Conservation (phyloP, 2,329 filamentous ascomycete species). For the Neospermospora avenae region DNA sequence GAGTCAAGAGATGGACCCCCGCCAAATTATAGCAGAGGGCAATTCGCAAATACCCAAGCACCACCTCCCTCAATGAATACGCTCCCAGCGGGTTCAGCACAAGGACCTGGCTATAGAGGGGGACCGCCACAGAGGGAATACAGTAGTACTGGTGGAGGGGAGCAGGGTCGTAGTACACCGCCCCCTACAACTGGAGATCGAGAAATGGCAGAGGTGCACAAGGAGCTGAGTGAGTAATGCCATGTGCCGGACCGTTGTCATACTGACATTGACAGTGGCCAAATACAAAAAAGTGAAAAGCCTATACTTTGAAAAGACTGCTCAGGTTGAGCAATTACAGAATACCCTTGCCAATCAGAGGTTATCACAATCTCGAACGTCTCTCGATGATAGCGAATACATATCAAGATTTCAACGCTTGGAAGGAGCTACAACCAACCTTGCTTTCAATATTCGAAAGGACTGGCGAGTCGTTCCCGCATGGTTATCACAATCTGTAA, state of each 20-base stretch:
- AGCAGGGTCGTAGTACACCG: conserved; percentile 47
- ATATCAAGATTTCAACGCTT: conserved; percentile 82
- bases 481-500: conserved; percentile 79
- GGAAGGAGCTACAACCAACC: conserved; percentile 89
- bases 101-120: conserved; percentile 33
- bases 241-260: neutral
- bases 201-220: conserved; percentile 39
- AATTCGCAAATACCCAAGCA: conserved; percentile 25
- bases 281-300: conserved; percentile 99
- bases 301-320: conserved; percentile 90
- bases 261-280: conserved; percentile 54
- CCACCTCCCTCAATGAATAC: conserved; percentile 29
- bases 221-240: conserved; percentile 39
- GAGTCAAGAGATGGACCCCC: conserved; percentile 31
- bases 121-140: conserved; percentile 35
- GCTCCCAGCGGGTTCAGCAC: conserved; percentile 18
- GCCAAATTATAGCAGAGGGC: conserved; percentile 30
- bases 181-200: conserved; percentile 36
- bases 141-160: conserved; percentile 28
- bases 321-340: conserved; percentile 89
- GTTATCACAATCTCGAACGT: conserved; percentile 88
- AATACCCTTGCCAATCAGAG: conserved; percentile 97
- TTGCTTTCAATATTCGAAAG: conserved; percentile 94
- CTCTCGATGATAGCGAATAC: conserved; percentile 94
- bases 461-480: conserved; percentile 80